A percentile compares a stretch with the other conserved stretches of the same genome.
phyloP scores from a whole-genome alignment of 116 monocot species.

The Posidonia oceanica region DNA sequence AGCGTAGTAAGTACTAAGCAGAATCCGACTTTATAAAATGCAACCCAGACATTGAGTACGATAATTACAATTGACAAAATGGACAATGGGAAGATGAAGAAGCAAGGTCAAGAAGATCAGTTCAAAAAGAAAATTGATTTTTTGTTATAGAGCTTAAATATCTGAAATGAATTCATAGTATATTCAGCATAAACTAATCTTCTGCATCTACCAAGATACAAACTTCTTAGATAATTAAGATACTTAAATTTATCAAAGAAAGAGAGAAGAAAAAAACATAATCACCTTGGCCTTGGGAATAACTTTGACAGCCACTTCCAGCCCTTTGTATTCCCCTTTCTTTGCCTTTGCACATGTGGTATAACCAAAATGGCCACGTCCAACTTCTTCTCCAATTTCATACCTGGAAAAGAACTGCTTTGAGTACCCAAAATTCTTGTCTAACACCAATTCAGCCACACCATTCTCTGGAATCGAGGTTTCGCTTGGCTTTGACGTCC shows the following conservation, averaged over 20 bases:
- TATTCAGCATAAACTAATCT: no score
- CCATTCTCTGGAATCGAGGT: slow-evolving; percentile 56
- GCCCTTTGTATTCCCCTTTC: slow-evolving; percentile 86
- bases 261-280: neutral
- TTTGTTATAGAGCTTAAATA: no score
- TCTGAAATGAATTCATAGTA: no score
- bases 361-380: slow-evolving; percentile 90
- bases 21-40: neutral
- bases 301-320: slow-evolving; percentile 86
- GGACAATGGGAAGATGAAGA: no score
- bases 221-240: neutral
- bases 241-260: neutral
- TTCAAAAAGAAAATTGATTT: no score
- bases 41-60: no score
- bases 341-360: slow-evolving; percentile 66
- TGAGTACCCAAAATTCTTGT: slow-evolving; percentile 86
- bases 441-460: slow-evolving; percentile 39
- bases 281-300: slow-evolving; percentile 74
- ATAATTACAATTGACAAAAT: neutral
- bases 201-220: neutral
- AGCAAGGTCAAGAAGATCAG: no score
- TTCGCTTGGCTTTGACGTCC: slow-evolving; percentile 55
- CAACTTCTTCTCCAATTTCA: slow-evolving; percentile 85
- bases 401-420: slow-evolving; percentile 66
- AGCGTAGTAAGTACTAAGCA: no score